phyloP scores from a whole-genome alignment of 129 eudicot species.

The Flaveria bidentis region DNA sequence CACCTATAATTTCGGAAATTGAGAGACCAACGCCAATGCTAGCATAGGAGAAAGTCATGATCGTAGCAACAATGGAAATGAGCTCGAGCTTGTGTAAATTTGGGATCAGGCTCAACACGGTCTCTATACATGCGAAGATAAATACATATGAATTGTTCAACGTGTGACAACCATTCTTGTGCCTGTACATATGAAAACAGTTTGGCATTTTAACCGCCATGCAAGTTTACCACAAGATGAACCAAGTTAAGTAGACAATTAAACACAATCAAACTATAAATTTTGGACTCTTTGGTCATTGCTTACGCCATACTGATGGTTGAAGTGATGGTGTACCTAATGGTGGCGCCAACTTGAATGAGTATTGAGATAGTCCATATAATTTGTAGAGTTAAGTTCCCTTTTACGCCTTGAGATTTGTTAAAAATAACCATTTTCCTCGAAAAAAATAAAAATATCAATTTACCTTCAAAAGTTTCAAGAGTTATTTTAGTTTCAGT shows the following conservation, averaged over 20 bases:
- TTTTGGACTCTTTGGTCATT: neutral
- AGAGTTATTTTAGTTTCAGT: too few species aligned
- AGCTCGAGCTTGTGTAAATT: constrained; percentile 73
- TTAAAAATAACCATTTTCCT: too few species aligned
- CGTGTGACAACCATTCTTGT: constrained; percentile 37
- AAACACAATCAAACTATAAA: neutral
- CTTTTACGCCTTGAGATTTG: too few species aligned
- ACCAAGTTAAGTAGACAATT: constrained; percentile 6
- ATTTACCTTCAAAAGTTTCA: too few species aligned
- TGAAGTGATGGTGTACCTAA: constrained; percentile 81
- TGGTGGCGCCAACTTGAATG: constrained; percentile 66
- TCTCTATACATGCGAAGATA: constrained; percentile 54
- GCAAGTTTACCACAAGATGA: neutral
- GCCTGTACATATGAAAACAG: constrained; percentile 68
- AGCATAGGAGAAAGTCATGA: constrained; percentile 77
- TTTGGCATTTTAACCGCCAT: constrained; percentile 71
- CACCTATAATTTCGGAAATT: constrained; percentile 53
- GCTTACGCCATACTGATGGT: constrained; percentile 85
- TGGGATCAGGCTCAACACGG: constrained; percentile 68
- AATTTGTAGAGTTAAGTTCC: constrained; percentile 26
- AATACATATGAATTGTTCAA: neutral
- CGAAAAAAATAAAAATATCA: too few species aligned
- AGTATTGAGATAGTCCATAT: constrained; percentile 76
- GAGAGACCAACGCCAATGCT: constrained; percentile 76
- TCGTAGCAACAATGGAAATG: constrained; percentile 74